Base-by-base conservation (phyloP, 352 stramenopile genomes). In the Phytophthora lateralis region DNA sequence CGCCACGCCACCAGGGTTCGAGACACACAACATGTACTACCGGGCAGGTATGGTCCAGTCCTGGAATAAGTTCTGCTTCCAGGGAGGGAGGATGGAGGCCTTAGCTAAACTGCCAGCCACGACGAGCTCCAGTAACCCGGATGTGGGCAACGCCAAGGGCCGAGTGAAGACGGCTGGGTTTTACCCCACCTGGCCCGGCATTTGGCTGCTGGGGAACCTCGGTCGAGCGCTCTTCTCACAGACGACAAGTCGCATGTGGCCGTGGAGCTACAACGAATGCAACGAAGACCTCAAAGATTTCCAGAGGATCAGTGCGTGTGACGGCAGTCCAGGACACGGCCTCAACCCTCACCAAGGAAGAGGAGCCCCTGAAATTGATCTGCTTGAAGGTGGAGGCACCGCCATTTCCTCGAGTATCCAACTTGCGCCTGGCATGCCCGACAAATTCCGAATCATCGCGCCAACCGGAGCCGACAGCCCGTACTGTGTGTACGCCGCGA, bases 161-260 rank as follows among this genome's bases (percentile, higher is more conserved):
- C 71, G 72, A 12, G 78, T 85, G 2, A 60, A 72, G 18, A 68
- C 65, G 4, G 59, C 42, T 11, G 64, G n/a, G 6, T 91, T 78
- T 59, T 90, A 91, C 55, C 80, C 79, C n/a, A 89, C 79, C 14
- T 99, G 95, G 95, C 95, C 96, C 3, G 96, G 94, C 14, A 90
- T 98, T 70, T 99, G 96, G 96, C 67, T 99, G 17, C 52, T 99
- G 20, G 96, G 96, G 3, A 98, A 98, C 71, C 75, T 99, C n/a
- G 95, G 92, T 6, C 64, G 96, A 45, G 93, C 95, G 7, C 95
- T 97, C 0, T 99, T 98, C 64, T 93, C 96, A 10, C 76, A 72
- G 1, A 92, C 80, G 0, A 98, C 91, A 0, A 96, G 95, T 69
- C 92, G 93, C 56, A 90, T 98, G 60, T 98, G 96, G 96, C 96